phyloP scores from a whole-genome alignment of 2,329 filamentous ascomycete genomes.

The Magnaporthiopsis incrustans region DNA sequence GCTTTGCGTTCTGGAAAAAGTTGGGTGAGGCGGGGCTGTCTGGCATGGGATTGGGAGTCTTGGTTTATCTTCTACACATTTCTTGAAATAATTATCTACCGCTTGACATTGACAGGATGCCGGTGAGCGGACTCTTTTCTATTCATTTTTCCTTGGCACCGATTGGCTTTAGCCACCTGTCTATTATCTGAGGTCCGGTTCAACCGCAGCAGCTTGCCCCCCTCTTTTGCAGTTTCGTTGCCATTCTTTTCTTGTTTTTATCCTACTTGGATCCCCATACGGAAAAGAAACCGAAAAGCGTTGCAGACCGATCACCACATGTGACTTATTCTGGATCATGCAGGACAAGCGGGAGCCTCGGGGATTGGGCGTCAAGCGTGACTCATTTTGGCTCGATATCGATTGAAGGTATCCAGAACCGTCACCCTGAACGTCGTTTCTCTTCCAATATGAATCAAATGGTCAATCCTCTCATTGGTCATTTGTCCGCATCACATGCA shows the following conservation, averaged over 20 bases:
- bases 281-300: not conserved
- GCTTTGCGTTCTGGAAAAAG: not conserved
- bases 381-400: too few relatives aligned
- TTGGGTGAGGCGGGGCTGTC: not conserved
- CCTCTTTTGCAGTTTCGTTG: not conserved
- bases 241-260: too few relatives aligned
- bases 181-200: not conserved
- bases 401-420: too few relatives aligned
- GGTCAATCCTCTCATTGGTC: not conserved
- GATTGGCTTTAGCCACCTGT: not conserved
- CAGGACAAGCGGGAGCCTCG: too few relatives aligned
- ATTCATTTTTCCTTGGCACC: not conserved
- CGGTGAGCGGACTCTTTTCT: not conserved
- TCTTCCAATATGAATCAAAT: too few relatives aligned
- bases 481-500: too few relatives aligned
- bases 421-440: too few relatives aligned
- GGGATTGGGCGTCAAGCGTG: too few relatives aligned
- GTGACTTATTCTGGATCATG: too few relatives aligned
- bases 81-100: not conserved
- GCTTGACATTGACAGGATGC: not conserved
- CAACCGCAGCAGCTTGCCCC: not conserved
- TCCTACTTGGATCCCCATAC: not conserved
- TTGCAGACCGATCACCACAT: not conserved
- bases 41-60: not conserved
- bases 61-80: not conserved